Evolutionary conservation across 2,329 filamentous ascomycete genomes (phyloP).

Genomic region (Nigrospora sphaerica): DNA sequence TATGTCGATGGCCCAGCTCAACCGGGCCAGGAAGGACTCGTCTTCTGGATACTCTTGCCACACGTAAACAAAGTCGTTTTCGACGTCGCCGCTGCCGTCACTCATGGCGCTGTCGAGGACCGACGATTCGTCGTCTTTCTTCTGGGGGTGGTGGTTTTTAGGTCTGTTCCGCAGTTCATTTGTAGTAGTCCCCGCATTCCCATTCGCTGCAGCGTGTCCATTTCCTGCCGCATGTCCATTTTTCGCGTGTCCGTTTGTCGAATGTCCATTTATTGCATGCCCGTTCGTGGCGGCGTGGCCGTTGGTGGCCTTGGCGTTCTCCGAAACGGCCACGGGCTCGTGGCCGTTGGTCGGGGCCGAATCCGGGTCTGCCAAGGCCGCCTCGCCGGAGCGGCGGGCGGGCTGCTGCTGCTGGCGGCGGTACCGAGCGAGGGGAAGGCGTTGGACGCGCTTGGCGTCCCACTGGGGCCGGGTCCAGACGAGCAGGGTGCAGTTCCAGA

Average conservation of each 20-base stretch:
- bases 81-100: conserved; percentile 5
- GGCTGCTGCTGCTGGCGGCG: no score
- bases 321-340: no score
- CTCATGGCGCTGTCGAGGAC: background rate
- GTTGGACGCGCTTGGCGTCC: conserved; percentile 41
- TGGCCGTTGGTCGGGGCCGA: no score
- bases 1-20: conserved; percentile 52
- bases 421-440: no score
- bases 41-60: conserved; percentile 54
- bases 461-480: conserved; percentile 50
- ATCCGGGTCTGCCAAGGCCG: no score
- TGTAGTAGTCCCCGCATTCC: no score
- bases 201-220: no score
- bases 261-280: conserved; percentile 1
- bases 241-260: background rate
- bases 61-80: conserved; percentile 38
- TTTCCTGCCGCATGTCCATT: background rate
- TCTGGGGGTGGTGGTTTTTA: background rate
- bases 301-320: background rate
- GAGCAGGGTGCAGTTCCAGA: conserved; percentile 41
- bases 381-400: no score
- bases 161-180: no score
- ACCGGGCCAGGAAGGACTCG: conserved; percentile 37
- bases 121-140: background rate
- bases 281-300: conserved; percentile 1